phyloP scores from a whole-genome alignment of 768 basidiomycete species.

The Lactarius deliciosus region DNA sequence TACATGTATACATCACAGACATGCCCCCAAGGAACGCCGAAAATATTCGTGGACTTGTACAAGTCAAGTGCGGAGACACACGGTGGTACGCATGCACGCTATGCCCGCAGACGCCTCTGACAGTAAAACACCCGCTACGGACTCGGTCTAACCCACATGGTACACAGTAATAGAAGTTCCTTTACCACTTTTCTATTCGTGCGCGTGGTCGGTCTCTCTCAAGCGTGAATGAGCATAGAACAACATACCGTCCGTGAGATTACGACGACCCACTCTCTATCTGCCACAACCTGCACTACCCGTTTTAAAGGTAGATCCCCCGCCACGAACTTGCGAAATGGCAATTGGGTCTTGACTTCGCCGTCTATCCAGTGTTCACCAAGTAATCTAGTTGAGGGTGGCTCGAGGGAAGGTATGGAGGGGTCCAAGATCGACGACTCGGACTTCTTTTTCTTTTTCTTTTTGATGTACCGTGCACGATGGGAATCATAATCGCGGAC shows the following conservation, averaged over 20 bases:
- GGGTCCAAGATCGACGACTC: neutral
- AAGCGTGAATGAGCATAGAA: neutral
- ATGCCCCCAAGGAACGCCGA: neutral
- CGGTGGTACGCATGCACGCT: neutral
- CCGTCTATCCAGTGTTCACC: slow-evolving; percentile 10
- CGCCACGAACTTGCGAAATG: slow-evolving; percentile 19
- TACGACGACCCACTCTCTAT: slow-evolving; percentile 23
- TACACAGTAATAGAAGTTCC: neutral
- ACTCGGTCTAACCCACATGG: slow-evolving; percentile 14
- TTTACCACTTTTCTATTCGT: slow-evolving; percentile 3
- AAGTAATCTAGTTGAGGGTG: neutral
- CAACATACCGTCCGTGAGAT: slow-evolving; percentile 11
- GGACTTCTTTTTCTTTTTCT: neutral
- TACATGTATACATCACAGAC: neutral
- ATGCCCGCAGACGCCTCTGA: neutral
- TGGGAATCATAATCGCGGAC: slow-evolving; percentile 16
- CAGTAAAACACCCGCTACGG: neutral
- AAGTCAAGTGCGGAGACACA: neutral
- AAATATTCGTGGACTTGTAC: neutral
- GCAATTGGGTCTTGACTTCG: slow-evolving; percentile 9
- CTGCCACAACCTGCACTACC: slow-evolving; percentile 3
- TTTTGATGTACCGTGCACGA: neutral
- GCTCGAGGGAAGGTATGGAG: neutral
- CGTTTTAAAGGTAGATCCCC: neutral
- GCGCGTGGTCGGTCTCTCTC: neutral